Evolutionary conservation across 75 land plant species (phyloP).

Genomic region (Chamaecyparis obtusa): DNA sequence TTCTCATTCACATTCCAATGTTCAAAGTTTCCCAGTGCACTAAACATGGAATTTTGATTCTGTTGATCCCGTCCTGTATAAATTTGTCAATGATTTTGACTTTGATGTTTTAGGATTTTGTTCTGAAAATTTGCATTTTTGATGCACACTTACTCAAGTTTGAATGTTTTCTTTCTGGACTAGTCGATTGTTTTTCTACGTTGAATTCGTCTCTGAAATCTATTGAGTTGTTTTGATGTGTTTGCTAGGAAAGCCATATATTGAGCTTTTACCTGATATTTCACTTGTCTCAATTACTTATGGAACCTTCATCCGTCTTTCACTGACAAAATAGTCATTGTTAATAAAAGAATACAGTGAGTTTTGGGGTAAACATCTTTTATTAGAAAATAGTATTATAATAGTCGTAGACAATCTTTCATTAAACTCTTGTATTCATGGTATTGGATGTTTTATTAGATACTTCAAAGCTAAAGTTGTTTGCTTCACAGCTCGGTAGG

Average conservation of each 20-base stretch:
- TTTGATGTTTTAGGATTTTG: background rate
- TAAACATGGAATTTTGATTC: background rate
- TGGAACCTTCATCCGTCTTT: background rate
- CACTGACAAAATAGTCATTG: background rate
- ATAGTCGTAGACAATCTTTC: background rate
- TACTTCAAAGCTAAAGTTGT: background rate
- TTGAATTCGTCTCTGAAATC: background rate
- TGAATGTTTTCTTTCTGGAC: background rate
- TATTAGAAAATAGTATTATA: background rate
- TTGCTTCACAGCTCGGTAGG: background rate
- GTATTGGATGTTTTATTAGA: background rate
- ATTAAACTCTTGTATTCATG: background rate
- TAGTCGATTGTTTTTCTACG: background rate
- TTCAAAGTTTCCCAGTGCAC: background rate
- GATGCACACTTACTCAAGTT: background rate
- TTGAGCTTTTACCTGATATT: background rate
- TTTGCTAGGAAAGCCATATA: background rate
- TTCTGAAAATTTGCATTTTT: background rate
- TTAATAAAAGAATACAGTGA: background rate
- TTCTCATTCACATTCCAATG: constrained; percentile 1
- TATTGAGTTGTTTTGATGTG: background rate
- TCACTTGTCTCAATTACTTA: background rate
- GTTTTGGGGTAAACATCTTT: background rate
- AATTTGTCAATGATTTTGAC: background rate
- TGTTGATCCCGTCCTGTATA: background rate